Evolutionary conservation across 768 basidiomycete species (phyloP).

Genomic region (Coprinellus micaceus): DNA sequence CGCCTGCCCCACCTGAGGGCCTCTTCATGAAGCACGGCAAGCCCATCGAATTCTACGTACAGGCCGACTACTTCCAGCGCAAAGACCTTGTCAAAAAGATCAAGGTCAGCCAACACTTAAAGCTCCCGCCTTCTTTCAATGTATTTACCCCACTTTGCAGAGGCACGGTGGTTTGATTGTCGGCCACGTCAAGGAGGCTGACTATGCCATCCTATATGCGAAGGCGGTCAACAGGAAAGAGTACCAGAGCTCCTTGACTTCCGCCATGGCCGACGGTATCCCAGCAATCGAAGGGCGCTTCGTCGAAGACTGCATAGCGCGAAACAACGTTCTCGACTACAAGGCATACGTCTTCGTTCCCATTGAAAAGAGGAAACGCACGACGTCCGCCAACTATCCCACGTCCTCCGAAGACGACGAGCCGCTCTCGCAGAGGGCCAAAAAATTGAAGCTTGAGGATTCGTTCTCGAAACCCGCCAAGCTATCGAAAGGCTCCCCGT

Average conservation of each 20-base stretch:
- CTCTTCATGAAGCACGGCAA: slow-evolving; percentile 29
- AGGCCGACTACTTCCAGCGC: slow-evolving; percentile 60
- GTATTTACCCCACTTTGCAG: slow-evolving; percentile 30
- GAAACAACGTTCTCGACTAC: slow-evolving; percentile 43
- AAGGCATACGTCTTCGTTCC: slow-evolving; percentile 40
- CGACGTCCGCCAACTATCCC: not conserved
- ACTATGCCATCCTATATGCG: slow-evolving; percentile 56
- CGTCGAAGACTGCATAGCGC: slow-evolving; percentile 48
- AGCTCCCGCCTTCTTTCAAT: not conserved
- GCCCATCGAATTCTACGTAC: slow-evolving; percentile 58
- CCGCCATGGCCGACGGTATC: slow-evolving; percentile 34
- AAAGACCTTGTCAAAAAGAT: slow-evolving; percentile 47
- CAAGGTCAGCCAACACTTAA: slow-evolving; percentile 43
- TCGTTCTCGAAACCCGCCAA: no score
- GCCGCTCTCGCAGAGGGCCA: not conserved
- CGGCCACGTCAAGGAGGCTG: slow-evolving; percentile 49
- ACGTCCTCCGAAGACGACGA: slow-evolving; percentile 1
- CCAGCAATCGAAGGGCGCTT: slow-evolving; percentile 52
- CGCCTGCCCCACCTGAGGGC: not conserved
- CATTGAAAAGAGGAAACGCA: slow-evolving; percentile 19
- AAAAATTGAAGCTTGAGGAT: not conserved
- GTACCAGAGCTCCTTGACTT: slow-evolving; percentile 26
- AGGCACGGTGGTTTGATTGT: slow-evolving; percentile 64
- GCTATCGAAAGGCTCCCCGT: no score
- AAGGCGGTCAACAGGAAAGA: slow-evolving; percentile 40